Evolutionary conservation across 805 yeast species (phyloP).

Genomic region (Blastobotrys peoriensis): DNA sequence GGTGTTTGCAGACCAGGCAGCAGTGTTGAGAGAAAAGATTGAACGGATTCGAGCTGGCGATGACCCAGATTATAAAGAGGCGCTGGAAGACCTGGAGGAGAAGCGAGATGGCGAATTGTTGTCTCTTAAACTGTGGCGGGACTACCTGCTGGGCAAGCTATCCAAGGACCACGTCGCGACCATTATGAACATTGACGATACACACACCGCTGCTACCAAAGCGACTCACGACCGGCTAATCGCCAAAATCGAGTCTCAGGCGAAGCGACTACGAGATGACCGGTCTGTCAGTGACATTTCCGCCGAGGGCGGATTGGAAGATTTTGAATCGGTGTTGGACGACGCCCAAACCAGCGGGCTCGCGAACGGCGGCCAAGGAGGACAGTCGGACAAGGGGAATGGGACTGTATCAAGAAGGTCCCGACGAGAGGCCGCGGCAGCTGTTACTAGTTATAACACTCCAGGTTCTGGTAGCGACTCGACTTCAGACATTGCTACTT

Average conservation of each 20-base stretch:
- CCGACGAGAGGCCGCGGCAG: background rate
- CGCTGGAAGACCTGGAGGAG: conserved; percentile 17
- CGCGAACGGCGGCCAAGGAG: background rate
- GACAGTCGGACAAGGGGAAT: background rate
- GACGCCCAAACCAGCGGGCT: background rate
- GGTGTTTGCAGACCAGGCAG: conserved; percentile 11
- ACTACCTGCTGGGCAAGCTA: conserved; percentile 11
- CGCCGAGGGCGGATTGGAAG: conserved; percentile 1
- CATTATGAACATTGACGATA: conserved; percentile 10
- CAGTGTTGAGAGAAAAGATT: conserved; percentile 7
- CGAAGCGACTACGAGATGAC: conserved; percentile 8
- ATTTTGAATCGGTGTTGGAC: conserved; percentile 3
- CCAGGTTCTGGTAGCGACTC: conserved; percentile 1
- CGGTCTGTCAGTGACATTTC: conserved; percentile 5
- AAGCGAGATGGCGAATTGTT: conserved; percentile 18
- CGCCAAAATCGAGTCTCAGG: conserved; percentile 13
- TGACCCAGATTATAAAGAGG: conserved; percentile 13
- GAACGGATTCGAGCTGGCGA: conserved; percentile 7
- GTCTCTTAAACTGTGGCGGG: conserved; percentile 11
- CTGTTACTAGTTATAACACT: background rate
- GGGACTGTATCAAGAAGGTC: background rate
- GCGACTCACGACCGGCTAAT: conserved; percentile 11
- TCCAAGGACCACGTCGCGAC: conserved; percentile 8
- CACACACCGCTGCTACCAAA: conserved; percentile 5
- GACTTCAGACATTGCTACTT: background rate